These are phyloP conservation scores for Cryphonectria parasitica DNA, from an alignment of 2,329 filamentous ascomycete species.

Conservation along the genomic window DNA sequence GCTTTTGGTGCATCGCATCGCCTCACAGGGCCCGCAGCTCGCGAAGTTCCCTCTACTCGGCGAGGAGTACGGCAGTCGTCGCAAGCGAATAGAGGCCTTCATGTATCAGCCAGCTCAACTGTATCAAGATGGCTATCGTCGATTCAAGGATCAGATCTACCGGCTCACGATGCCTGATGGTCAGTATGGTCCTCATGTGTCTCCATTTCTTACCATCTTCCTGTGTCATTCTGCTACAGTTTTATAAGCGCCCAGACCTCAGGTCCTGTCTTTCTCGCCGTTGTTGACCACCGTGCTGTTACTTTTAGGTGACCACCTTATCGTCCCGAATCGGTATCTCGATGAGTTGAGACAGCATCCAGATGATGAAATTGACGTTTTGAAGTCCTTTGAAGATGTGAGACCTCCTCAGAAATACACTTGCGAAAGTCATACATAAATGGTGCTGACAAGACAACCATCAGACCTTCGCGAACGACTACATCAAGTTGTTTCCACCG, in stretches of 20 bases:
- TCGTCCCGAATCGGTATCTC: constrained; percentile 35
- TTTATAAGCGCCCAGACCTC: not conserved
- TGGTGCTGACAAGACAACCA: not conserved
- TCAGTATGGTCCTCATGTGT: not conserved
- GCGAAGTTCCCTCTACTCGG: constrained; percentile 19
- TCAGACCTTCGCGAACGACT: constrained; percentile 20
- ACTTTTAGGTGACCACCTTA: constrained; percentile 35
- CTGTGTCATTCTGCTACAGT: not conserved
- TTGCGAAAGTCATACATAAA: not conserved
- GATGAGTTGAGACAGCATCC: constrained; percentile 36
- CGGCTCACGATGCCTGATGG: constrained; percentile 25
- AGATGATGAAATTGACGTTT: constrained; percentile 37
- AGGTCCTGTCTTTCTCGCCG: too few species aligned
- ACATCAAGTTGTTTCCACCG: constrained; percentile 24
- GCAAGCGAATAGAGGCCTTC: constrained; percentile 20
- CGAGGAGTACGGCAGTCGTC: constrained; percentile 19
- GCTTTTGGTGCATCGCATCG: not conserved
- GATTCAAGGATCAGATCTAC: constrained; percentile 24
- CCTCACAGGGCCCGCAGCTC: not conserved
- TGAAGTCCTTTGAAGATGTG: constrained; percentile 31
- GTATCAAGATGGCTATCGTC: constrained; percentile 23
- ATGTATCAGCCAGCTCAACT: constrained; percentile 9
- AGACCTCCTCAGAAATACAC: not conserved
- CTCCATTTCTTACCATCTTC: not conserved
- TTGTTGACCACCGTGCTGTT: not conserved